Evolutionary conservation across 2,329 filamentous ascomycete genomes (phyloP).

Genomic region (Exophiala phaeomuriformis): DNA sequence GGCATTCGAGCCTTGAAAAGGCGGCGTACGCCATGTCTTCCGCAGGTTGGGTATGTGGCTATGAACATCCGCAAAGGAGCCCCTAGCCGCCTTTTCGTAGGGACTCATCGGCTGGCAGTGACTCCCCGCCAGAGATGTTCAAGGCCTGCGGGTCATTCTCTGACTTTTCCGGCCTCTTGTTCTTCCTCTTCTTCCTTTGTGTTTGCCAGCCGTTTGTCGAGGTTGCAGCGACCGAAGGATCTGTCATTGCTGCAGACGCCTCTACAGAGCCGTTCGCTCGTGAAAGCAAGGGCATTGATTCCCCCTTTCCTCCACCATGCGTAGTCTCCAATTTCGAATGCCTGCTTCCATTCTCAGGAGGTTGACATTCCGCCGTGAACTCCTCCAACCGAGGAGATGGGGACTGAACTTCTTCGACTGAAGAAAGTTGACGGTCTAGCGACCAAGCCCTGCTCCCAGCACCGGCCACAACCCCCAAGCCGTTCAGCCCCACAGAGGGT

Average conservation of each 20-base stretch:
- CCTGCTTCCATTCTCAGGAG: slow-evolving; percentile 32
- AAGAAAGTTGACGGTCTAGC: slow-evolving; percentile 24
- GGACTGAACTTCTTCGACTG: slow-evolving; percentile 30
- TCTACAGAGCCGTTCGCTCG: slow-evolving; percentile 31
- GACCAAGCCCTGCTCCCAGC: slow-evolving; percentile 7
- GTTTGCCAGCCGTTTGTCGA: slow-evolving; percentile 36
- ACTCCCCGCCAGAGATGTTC: slow-evolving; percentile 32
- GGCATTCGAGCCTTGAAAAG: neutral
- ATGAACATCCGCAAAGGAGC: slow-evolving; percentile 19
- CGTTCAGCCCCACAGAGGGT: slow-evolving; percentile 5
- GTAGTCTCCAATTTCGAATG: neutral
- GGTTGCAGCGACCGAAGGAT: neutral
- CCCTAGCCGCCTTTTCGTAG: slow-evolving; percentile 41
- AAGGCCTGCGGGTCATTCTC: slow-evolving; percentile 30
- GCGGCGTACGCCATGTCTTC: neutral
- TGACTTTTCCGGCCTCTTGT: slow-evolving; percentile 36
- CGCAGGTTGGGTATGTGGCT: neutral
- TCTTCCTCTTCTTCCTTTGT: slow-evolving; percentile 37
- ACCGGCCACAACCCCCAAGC: slow-evolving; percentile 2
- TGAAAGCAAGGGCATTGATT: slow-evolving; percentile 30
- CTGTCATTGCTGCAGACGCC: slow-evolving; percentile 6
- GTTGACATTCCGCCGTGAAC: slow-evolving; percentile 6
- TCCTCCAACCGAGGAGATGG: slow-evolving; percentile 26
- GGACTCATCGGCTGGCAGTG: slow-evolving; percentile 38
- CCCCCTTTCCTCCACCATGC: slow-evolving; percentile 23